A percentile compares a stretch with the other conserved stretches of the same genome.
phyloP scores from a whole-genome alignment of 345 rosid species.

The Arabidopsis suecica region DNA sequence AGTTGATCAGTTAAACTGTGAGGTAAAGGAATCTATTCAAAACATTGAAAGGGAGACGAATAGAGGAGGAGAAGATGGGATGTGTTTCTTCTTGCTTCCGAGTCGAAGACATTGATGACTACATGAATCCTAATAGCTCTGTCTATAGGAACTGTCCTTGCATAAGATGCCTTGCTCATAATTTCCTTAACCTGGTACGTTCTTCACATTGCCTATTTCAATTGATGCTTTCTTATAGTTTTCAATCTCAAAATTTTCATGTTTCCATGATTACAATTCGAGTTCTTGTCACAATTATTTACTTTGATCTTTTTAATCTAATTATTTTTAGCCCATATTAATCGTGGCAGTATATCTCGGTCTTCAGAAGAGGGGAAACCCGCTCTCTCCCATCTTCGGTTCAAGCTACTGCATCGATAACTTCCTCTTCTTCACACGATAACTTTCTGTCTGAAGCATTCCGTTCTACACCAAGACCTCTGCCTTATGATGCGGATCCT shows the following conservation, averaged over 20 bases:
- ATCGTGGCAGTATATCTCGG: constrained; percentile 60
- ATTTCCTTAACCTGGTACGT: constrained; percentile 73
- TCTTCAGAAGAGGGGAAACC: constrained; percentile 80
- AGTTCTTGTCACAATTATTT: not conserved
- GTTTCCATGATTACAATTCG: not conserved
- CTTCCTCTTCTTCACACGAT: constrained; percentile 73
- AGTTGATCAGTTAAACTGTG: not conserved
- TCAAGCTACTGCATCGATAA: constrained; percentile 70
- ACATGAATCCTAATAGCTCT: constrained; percentile 74
- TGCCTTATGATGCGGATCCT: constrained; percentile 91
- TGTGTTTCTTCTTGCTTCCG: constrained; percentile 85
- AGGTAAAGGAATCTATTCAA: constrained; percentile 25
- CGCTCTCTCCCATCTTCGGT: constrained; percentile 77
- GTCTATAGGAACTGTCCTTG: constrained; percentile 84
- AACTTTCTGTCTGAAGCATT: constrained; percentile 85
- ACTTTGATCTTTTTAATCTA: constrained; percentile 12
- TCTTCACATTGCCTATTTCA: constrained; percentile 14
- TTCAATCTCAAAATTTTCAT: not conserved
- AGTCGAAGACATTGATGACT: constrained; percentile 70
- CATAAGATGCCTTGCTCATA: constrained; percentile 74
- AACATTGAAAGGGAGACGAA: constrained; percentile 38
- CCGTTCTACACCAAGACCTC: constrained; percentile 91
- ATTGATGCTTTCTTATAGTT: not conserved
- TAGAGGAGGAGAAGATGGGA: constrained; percentile 67
- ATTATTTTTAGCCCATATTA: constrained; percentile 9